These are phyloP conservation scores for Boletus putidus DNA, from an alignment of 1,284 basidiomycete genomes.

Conservation along the genomic window DNA sequence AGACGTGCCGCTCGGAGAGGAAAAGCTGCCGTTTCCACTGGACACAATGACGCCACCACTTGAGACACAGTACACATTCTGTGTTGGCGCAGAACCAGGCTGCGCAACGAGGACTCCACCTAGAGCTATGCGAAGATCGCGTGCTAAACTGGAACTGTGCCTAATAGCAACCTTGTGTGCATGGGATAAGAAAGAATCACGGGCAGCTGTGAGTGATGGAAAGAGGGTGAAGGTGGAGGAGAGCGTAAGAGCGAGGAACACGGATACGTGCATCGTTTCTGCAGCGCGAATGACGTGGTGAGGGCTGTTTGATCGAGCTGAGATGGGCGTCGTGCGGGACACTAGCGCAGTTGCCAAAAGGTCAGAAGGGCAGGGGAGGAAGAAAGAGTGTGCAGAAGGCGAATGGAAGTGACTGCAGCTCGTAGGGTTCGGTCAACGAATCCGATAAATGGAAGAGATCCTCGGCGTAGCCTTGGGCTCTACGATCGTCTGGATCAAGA, in stretches of 20 bases:
- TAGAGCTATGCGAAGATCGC: conserved; percentile 66
- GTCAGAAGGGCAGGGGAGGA: background rate
- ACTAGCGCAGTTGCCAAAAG: background rate
- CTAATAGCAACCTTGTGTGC: conserved; percentile 47
- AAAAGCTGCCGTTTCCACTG: conserved; percentile 16
- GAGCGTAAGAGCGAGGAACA: conserved; percentile 42
- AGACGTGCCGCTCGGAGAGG: conserved; percentile 24
- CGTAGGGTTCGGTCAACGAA: conserved; percentile 31
- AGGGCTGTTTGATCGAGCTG: conserved; percentile 8
- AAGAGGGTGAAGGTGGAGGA: conserved; percentile 23
- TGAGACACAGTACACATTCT: conserved; percentile 37
- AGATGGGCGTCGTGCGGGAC: conserved; percentile 1
- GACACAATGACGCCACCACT: conserved; percentile 31
- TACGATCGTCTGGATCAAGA: conserved; percentile 9
- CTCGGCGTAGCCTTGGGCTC: conserved; percentile 22
- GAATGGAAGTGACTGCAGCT: conserved; percentile 7
- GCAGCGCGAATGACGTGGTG: conserved; percentile 5
- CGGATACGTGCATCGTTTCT: conserved; percentile 32
- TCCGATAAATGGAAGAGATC: conserved; percentile 19
- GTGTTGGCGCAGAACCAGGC: conserved; percentile 27
- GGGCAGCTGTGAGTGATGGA: conserved; percentile 15
- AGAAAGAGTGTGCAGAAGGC: background rate
- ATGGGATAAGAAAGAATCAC: conserved; percentile 33
- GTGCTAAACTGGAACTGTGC: conserved; percentile 59
- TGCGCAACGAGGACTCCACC: conserved; percentile 47